Evolutionary conservation across 192 early-diverging fungal species (phyloP), one percentile per base, ranked within the genome.

Genomic region (Podila epigama): DNA sequence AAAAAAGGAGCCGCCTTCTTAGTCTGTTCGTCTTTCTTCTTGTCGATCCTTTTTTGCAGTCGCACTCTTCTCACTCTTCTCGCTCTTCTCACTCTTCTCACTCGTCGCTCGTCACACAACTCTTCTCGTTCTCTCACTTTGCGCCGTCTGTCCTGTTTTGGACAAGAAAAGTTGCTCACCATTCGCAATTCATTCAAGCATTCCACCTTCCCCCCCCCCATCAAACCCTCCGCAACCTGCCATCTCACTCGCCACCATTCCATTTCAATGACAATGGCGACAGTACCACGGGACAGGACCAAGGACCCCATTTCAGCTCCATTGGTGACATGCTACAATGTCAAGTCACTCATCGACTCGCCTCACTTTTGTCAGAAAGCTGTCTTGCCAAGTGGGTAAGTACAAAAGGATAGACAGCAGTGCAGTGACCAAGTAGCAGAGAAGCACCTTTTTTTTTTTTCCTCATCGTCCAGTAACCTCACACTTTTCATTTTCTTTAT

Each of bases 281-380:
- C 22, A 13, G 40, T 48, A 20, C 72, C 72, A 62, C 60, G 72
- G 39, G 72, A 75, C 33, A 25, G 27, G 18, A 61, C 22, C 18
- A 41, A 53, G 20, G 65, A 75, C 7, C 72, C 58, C 33, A 75
- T 75, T 51, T 68, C 72, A 12, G 72, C 72, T 4, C 72, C 72
- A 4, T 29, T 75, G 42, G 65, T 75, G 12, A 75, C 72, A 25
- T 56, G 34, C 12, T 75, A 57, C 52, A 57, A 36, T 12, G 64
- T 75, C 42, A 66, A 68, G 44, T 28, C 72, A 1, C 58, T 75
- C 53, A 62, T 75, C 20, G 65, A 75, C 36, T 75, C 72, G 13
- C 72, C 72, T 16, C 64, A 75, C 4, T 75, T 75, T 35, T 64
- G 56, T 11, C 72, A 75, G 55, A 67, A 34, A 18, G 32, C 66